These are phyloP conservation scores for Allomyces javanicus DNA, from an alignment of 192 early-diverging fungal species.

Conservation along the genomic window DNA sequence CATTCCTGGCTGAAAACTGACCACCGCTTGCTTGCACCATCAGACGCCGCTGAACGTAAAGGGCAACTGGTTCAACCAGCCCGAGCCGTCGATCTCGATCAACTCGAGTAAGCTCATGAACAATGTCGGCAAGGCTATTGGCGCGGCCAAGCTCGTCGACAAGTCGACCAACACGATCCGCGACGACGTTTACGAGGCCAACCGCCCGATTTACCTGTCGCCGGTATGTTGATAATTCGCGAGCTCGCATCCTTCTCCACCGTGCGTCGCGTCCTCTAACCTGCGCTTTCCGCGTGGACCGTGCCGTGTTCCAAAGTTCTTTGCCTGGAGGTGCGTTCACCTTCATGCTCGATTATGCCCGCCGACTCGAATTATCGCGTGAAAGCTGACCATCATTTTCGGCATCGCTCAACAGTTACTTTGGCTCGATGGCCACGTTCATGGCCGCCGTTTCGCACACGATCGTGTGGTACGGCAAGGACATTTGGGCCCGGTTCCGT, in stretches of 20 bases:
- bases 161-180: constrained; percentile 14
- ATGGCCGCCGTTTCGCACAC: constrained; percentile 34
- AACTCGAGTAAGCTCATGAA: constrained; percentile 16
- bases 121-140: constrained; percentile 3
- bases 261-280: too few species aligned
- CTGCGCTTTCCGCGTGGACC: constrained; percentile 12
- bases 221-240: constrained; percentile 12
- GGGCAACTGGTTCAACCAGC: constrained; percentile 15
- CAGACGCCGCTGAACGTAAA: constrained; percentile 25
- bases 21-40: too few species aligned
- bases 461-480: constrained; percentile 33
- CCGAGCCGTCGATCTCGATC: constrained; percentile 23
- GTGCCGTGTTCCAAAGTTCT: too few species aligned
- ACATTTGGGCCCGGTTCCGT: constrained; percentile 24
- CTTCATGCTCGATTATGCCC: too few species aligned
- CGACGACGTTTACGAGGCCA: constrained; percentile 17
- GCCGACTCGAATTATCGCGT: too few species aligned
- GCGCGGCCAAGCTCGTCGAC: constrained; percentile 14
- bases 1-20: too few species aligned
- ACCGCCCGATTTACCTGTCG: constrained; percentile 25
- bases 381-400: too few species aligned
- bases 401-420: constrained; percentile 8
- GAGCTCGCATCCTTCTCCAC: too few species aligned
- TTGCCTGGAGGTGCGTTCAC: too few species aligned
- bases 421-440: constrained; percentile 30